Percentiles rank a stretch among this genome's conserved stretches.
These are phyloP conservation scores for Aspergillus saccharolyticus DNA, from an alignment of 495 filamentous ascomycete species.

Conservation along the genomic window DNA sequence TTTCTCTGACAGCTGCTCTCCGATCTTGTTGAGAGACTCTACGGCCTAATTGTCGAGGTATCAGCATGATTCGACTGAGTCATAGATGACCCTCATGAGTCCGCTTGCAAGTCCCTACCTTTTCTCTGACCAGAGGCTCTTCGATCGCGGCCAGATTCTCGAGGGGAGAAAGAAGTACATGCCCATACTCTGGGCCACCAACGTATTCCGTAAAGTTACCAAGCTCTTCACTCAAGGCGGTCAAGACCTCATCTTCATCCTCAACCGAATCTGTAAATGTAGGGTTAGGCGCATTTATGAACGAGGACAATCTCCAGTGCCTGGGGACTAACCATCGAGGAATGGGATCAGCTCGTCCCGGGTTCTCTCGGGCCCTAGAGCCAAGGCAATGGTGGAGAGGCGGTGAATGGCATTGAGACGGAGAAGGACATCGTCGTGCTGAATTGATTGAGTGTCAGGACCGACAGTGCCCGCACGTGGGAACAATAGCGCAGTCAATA, in stretches of 20 bases:
- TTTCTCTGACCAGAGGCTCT: constrained; percentile 94
- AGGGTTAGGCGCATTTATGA: constrained; percentile 24
- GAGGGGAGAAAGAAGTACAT: constrained; percentile 92
- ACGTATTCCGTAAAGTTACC: constrained; percentile 97
- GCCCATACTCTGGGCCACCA: constrained; percentile 85
- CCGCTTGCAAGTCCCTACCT: constrained; percentile 49
- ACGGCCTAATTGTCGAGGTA: constrained; percentile 63
- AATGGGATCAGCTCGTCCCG: constrained; percentile 98
- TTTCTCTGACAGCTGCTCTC: constrained; percentile 77
- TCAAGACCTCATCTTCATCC: constrained; percentile 97
- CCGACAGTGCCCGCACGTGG: constrained; percentile 1
- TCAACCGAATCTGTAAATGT: constrained; percentile 80
- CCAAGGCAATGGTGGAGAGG: constrained; percentile 94
- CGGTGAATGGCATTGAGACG: constrained; percentile 97
- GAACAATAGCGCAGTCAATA: background rate
- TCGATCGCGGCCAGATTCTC: constrained; percentile 98
- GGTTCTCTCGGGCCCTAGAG: constrained; percentile 89
- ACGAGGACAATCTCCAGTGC: constrained; percentile 8
- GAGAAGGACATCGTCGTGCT: constrained; percentile 98
- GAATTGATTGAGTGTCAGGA: constrained; percentile 23
- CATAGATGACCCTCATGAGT: background rate
- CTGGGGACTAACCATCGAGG: constrained; percentile 70
- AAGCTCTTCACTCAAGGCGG: constrained; percentile 92
- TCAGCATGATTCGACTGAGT: constrained; percentile 13
- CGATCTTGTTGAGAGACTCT: constrained; percentile 98